phyloP scores from a whole-genome alignment of 2,329 filamentous ascomycete genomes.

The Aureobasidium uvarum region DNA sequence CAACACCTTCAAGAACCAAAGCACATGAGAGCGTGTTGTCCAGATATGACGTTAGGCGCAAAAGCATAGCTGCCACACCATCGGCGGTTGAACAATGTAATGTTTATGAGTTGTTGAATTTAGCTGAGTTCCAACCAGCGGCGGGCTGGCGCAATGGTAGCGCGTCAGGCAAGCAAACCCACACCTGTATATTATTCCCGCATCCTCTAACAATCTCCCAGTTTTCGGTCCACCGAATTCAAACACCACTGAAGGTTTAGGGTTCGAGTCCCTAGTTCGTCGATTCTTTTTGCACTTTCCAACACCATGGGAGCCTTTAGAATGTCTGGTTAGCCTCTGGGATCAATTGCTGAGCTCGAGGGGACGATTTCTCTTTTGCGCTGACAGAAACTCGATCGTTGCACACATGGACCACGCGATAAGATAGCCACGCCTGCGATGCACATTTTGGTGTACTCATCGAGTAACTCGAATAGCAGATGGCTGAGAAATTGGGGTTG shows the following conservation, averaged over 20 bases:
- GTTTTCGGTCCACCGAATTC: not conserved
- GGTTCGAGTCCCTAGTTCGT: constrained; percentile 15
- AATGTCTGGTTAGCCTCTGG: not conserved
- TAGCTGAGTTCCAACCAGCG: not conserved
- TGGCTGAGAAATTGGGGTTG: too few relatives aligned
- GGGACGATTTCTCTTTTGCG: not conserved
- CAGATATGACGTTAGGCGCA: too few relatives aligned
- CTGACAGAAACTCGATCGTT: too few relatives aligned
- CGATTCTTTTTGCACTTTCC: constrained; percentile 9
- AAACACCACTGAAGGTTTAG: constrained; percentile 9
- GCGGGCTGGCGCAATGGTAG: constrained; percentile 11
- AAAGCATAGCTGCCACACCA: too few relatives aligned
- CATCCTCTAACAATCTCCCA: too few relatives aligned
- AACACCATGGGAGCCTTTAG: not conserved
- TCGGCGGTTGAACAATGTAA: too few relatives aligned
- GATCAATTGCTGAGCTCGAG: too few relatives aligned
- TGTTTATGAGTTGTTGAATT: too few relatives aligned
- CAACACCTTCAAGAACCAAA: too few relatives aligned
- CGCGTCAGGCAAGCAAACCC: not conserved
- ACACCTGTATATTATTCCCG: too few relatives aligned
- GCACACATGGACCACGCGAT: not conserved
- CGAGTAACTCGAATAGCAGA: too few relatives aligned
- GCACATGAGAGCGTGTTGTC: too few relatives aligned
- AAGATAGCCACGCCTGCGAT: not conserved
- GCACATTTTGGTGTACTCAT: not conserved